These are phyloP conservation scores for Crithidia thermophila DNA, from an alignment of 208 protist species.

Conservation along the genomic window DNA sequence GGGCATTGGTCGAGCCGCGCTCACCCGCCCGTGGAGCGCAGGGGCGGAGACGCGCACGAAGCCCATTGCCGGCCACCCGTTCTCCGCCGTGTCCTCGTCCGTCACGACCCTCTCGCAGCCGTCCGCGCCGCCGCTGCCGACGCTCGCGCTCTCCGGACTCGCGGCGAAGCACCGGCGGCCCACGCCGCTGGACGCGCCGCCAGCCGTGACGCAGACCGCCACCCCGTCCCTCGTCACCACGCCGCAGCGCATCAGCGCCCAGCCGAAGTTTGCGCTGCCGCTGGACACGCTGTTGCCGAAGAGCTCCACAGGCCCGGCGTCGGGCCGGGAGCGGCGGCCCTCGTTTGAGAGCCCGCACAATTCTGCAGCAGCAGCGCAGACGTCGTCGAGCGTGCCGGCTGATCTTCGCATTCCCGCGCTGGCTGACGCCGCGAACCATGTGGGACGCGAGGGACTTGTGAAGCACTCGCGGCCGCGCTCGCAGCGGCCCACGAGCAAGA, in stretches of 20 bases:
- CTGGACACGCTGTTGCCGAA: constrained; percentile 9
- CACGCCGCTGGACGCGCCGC: constrained; percentile 5
- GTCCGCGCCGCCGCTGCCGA: constrained; percentile 12
- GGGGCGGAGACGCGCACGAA: background rate
- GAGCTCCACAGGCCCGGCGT: background rate
- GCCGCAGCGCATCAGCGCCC: constrained; percentile 7
- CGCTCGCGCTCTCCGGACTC: constrained; percentile 1
- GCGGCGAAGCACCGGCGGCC: background rate
- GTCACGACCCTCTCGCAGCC: too few species aligned
- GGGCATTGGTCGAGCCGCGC: background rate
- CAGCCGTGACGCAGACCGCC: constrained; percentile 14
- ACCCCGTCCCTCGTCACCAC: constrained; percentile 19
- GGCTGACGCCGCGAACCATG: too few species aligned
- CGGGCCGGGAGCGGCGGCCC: too few species aligned
- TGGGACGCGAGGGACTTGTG: too few species aligned
- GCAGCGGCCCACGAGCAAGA: background rate
- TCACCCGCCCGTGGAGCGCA: background rate
- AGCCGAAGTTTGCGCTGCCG: constrained; percentile 12
- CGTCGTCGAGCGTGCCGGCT: too few species aligned
- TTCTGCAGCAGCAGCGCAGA: background rate
- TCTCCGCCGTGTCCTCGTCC: background rate
- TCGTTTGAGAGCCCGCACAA: background rate
- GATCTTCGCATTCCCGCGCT: too few species aligned
- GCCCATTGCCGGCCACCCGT: background rate
- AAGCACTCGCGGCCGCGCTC: constrained; percentile 10